phyloP scores from a whole-genome alignment of 2,329 filamentous ascomycete species.

The Neofusicoccum cordaticola region DNA sequence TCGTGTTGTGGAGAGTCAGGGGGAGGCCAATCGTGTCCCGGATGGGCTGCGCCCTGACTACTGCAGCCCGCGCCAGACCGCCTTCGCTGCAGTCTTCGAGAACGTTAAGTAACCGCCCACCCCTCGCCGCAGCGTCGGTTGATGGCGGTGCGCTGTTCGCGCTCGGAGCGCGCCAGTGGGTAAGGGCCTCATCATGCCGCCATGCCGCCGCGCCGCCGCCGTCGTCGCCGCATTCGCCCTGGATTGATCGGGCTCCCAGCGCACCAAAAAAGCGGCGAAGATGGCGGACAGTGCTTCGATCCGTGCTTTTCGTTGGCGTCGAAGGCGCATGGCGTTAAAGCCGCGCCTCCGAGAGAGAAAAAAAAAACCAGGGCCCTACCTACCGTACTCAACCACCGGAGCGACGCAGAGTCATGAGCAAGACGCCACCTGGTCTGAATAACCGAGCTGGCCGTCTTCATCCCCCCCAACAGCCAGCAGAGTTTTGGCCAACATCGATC shows the following conservation, averaged over 20 bases:
- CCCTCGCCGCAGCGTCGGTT: not conserved
- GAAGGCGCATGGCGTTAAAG: not conserved
- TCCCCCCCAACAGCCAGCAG: not conserved
- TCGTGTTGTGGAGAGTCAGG: slow-evolving; percentile 8
- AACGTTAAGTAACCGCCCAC: too few relatives aligned
- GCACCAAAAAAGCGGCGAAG: not conserved
- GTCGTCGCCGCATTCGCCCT: not conserved
- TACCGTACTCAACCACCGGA: too few relatives aligned
- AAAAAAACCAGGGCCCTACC: not conserved
- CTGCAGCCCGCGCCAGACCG: too few relatives aligned
- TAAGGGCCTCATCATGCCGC: not conserved
- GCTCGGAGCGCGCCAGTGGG: not conserved
- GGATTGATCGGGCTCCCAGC: not conserved
- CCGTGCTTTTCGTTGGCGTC: not conserved
- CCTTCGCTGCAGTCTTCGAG: too few relatives aligned
- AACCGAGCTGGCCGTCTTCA: not conserved
- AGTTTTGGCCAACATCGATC: not conserved
- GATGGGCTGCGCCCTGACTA: not conserved
- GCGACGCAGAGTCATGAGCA: not conserved
- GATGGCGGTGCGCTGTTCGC: not conserved
- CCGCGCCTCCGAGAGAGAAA: not conserved
- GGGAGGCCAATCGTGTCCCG: not conserved
- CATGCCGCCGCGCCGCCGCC: not conserved
- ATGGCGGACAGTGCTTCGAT: slow-evolving; percentile 1
- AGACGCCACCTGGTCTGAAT: not conserved